phyloP scores from a whole-genome alignment of 139 green algal species.

The Chlamydomonas asymmetrica region DNA sequence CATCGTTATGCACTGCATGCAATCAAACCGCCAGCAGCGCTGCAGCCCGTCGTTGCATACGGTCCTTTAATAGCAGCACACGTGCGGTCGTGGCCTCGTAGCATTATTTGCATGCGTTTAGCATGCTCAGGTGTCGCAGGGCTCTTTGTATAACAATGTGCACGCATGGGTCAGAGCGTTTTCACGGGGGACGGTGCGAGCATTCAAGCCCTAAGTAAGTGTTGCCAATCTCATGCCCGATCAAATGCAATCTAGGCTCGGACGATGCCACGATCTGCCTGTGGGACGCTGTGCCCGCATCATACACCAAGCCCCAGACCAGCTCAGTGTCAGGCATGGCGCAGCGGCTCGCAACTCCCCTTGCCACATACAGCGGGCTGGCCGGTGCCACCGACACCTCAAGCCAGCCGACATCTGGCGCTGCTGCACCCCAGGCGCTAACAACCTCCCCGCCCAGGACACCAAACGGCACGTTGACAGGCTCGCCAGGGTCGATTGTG shows the following conservation, averaged over 20 bases:
- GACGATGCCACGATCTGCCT: slow-evolving; percentile 39
- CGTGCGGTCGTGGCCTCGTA: not conserved
- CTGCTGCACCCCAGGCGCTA: too few relatives aligned
- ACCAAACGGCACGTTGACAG: not conserved
- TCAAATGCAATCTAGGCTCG: too few relatives aligned
- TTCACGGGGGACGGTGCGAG: not conserved
- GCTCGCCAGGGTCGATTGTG: not conserved
- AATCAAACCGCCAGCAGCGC: slow-evolving; percentile 47
- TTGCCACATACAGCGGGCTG: too few relatives aligned
- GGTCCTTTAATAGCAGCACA: too few relatives aligned
- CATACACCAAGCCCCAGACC: not conserved
- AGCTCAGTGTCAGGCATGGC: not conserved
- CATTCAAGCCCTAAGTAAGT: too few relatives aligned
- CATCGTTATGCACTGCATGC: too few relatives aligned
- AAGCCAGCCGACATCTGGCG: too few relatives aligned
- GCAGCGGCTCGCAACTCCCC: too few relatives aligned
- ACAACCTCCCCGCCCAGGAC: too few relatives aligned
- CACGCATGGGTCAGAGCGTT: not conserved
- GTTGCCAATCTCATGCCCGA: too few relatives aligned
- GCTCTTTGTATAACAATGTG: not conserved
- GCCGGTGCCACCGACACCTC: too few relatives aligned
- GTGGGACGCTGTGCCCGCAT: slow-evolving; percentile 58
- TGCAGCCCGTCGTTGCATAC: too few relatives aligned
- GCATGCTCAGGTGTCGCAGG: not conserved
- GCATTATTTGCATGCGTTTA: not conserved